Base-by-base conservation (phyloP, 352 stramenopile genomes). In the Globisporangium yorkense region DNA sequence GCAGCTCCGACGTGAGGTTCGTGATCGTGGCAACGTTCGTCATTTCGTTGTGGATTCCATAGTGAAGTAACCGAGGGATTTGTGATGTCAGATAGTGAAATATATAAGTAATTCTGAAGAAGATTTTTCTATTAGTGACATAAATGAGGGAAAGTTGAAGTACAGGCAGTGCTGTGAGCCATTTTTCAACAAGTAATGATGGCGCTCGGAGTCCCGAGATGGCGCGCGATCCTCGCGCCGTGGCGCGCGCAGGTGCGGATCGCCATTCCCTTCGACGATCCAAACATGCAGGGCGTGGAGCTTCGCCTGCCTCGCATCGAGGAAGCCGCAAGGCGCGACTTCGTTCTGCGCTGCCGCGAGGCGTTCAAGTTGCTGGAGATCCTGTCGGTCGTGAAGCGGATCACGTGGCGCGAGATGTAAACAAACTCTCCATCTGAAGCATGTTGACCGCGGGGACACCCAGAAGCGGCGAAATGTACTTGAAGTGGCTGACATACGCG, bases 1-100 rank as follows among this genome's bases (percentile, higher is more conserved):
- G 58, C 56, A 80, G 56, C 62, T 87, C 74, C 37, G 35, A 40
- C 15, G 68, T 75, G 50, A 77, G 65, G 45, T 80, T 59, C 37
- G 56, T 27, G n/a, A 80, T 56, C 24, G 12, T 12, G 13, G 12
- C 5, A 39, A 21, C 21, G 13, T 54, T 53, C 12, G 35, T 15
- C 35, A 37, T 27, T 20, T 52, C 20, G 47, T 5, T n/a, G 0
- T 4, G 8, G 35, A 39, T 21, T 20, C 24, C 18, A 21, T 40
- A n/a, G 47, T 53, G 29, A 53, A 41, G 20, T 43, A 46, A 43
- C 13, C 0, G 12, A 45, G 40, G 40, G 40, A 45, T 27, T 27
- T 27, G 40, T 5, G 12, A 21, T 18, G 16, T 45, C 33, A 1
- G 33, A 37, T 37, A 37, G 33, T 37, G 33, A 37, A 6, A 37